Evolutionary conservation across 2,329 filamentous ascomycete genomes (phyloP).

Genomic region (Dendryphion nanum): DNA sequence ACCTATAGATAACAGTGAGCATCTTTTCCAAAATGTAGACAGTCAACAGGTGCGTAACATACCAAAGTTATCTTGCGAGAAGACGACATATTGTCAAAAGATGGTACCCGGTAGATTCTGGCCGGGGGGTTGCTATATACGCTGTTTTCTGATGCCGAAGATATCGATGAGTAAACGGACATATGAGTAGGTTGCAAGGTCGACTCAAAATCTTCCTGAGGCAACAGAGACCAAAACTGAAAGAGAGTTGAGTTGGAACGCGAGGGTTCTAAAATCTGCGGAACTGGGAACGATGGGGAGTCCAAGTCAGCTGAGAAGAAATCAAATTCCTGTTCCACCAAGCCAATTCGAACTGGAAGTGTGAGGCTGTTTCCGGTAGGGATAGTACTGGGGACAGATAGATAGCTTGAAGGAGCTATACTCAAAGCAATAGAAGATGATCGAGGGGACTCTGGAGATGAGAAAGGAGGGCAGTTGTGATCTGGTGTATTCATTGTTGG

Average conservation of each 20-base stretch:
- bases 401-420: conserved; percentile 12
- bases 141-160: conserved; percentile 16
- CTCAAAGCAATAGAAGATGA: conserved; percentile 6
- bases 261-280: conserved; percentile 8
- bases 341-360: no score
- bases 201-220: no score
- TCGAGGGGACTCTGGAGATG: conserved; percentile 10
- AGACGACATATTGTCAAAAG: conserved; percentile 25
- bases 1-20: no score
- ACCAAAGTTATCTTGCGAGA: conserved; percentile 24
- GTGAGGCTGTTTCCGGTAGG: conserved; percentile 1
- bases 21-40: background rate
- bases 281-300: no score
- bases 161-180: conserved; percentile 21
- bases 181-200: conserved; percentile 16
- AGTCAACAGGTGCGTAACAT: no score
- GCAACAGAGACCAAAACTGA: no score
- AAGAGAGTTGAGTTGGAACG: no score
- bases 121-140: conserved; percentile 26
- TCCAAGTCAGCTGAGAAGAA: background rate
- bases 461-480: conserved; percentile 7
- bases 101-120: conserved; percentile 24
- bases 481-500: conserved; percentile 10
- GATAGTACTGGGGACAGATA: conserved; percentile 15
- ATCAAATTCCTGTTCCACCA: no score